Evolutionary conservation across 2,329 filamentous ascomycete genomes (phyloP), one percentile per base, ranked within the genome.

Genomic region (Fusarium austroafricanum): DNA sequence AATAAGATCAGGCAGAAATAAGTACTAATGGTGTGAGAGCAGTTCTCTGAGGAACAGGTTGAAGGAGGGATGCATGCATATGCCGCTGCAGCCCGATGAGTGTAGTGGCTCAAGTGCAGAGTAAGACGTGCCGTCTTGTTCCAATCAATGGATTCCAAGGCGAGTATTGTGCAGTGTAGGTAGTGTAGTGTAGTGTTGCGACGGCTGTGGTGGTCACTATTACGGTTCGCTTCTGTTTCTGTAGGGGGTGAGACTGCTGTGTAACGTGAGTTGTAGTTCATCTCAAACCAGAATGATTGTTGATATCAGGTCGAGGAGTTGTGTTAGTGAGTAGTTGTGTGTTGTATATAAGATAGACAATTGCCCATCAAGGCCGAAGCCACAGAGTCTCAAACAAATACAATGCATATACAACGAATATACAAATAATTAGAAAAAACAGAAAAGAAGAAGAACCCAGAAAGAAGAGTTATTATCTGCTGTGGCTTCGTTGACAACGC

Each of bases 401-500:
- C n/a, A 39, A 6, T 31, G 29, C 10, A 12, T 31, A 10, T 21
- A 42, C 47, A 28, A 7, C 14, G 12, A n/a, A 12, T 21, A 23
- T 54, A 54, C 10, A 21, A n/a, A 28, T 47, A 17, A 7, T 39
- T 18, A 33, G 23, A 18, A 26, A 10, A 14, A 6, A 23, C 21
- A 15, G 12, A 23, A 44, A 46, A n/a, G 29, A 29, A 44, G 8
- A 9, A 45, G 43, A 45, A n/a, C 10, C 15, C 17, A n/a, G 6
- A 23, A 29, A 15, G 15, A 26, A 45, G 23, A 23, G 23, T 39
- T 39, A 29, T n/a, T 38, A 35, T 47, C 58, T 60, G 59, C 45
- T 28, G 67, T 65, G 67, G 66, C 65, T 70, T 52, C 42, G 35
- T 62, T 64, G 65, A 65, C 70, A 72, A 71, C 70, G 50, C 70